These are phyloP conservation scores for Carex littledalei DNA, from an alignment of 176 grass and related monocot genomes.

Conservation along the genomic window DNA sequence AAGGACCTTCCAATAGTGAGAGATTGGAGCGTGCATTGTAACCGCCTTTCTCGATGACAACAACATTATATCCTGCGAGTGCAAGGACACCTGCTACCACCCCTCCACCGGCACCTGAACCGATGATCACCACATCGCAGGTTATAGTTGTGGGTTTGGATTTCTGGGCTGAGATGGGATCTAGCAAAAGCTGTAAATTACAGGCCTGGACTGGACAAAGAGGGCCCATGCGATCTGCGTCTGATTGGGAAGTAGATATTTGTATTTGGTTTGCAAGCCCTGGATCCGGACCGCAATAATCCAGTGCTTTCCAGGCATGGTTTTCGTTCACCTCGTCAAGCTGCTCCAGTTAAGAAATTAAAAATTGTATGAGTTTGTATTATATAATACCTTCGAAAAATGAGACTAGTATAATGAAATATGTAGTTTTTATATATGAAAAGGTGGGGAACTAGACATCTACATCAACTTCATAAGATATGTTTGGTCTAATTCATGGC, in stretches of 20 bases:
- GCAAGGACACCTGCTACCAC: conserved; percentile 76
- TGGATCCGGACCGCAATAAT: conserved; percentile 42
- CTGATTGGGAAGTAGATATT: conserved; percentile 37
- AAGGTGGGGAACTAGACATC: not conserved
- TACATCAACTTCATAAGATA: not conserved
- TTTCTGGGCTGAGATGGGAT: conserved; percentile 21
- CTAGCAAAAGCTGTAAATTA: not conserved
- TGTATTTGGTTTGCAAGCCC: not conserved
- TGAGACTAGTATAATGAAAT: not conserved
- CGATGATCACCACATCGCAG: conserved; percentile 64
- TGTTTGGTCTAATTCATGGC: not conserved
- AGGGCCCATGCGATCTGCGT: conserved; percentile 52
- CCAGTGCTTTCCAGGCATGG: conserved; percentile 62
- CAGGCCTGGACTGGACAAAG: conserved; percentile 30
- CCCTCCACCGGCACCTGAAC: conserved; percentile 78
- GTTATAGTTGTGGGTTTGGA: conserved; percentile 31
- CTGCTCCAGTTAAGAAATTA: conserved; percentile 19
- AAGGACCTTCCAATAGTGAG: conserved; percentile 59
- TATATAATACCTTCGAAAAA: not conserved
- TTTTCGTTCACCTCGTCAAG: conserved; percentile 58
- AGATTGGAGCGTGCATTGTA: conserved; percentile 60
- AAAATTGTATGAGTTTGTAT: not conserved
- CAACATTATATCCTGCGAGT: conserved; percentile 53
- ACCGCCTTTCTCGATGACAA: conserved; percentile 75
- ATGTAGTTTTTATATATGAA: not conserved